phyloP scores from a whole-genome alignment of 495 filamentous ascomycete species.

The Neurospora sp. region DNA sequence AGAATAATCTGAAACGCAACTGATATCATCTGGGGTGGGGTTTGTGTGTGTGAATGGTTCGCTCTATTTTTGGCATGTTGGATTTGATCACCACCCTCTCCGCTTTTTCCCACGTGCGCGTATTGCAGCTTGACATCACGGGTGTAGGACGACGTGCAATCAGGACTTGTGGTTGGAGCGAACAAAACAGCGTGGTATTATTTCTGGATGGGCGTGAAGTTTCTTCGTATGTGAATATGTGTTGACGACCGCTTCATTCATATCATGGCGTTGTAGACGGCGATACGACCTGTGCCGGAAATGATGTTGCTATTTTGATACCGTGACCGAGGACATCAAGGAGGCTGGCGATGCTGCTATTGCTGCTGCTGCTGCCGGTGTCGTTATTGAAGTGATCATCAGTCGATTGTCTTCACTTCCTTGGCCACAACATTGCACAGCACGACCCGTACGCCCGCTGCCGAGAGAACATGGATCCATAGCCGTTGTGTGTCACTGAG shows the following conservation, averaged over 20 bases:
- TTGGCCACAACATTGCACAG: conserved; percentile 79
- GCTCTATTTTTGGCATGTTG: background rate
- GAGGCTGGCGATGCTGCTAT: background rate
- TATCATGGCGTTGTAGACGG: background rate
- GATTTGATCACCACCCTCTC: background rate
- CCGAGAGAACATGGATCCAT: conserved; percentile 88
- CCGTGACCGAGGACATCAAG: background rate
- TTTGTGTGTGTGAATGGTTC: background rate
- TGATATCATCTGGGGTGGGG: background rate
- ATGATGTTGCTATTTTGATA: background rate
- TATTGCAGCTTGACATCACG: background rate
- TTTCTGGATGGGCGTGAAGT: background rate
- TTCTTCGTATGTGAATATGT: background rate
- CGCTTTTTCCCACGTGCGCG: background rate
- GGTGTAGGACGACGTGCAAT: background rate
- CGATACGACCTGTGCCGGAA: background rate
- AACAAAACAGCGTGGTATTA: background rate
- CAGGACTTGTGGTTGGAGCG: background rate
- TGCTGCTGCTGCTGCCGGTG: background rate
- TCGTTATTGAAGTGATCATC: background rate
- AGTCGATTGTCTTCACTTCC: conserved; percentile 42
- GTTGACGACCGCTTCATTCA: background rate
- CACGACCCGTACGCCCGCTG: conserved; percentile 77
- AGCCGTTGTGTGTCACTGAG: conserved; percentile 92
- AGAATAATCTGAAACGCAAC: background rate